Conservation (phyloP, 805 yeast genomes). For the Myxozyma nipponensis region DNA sequence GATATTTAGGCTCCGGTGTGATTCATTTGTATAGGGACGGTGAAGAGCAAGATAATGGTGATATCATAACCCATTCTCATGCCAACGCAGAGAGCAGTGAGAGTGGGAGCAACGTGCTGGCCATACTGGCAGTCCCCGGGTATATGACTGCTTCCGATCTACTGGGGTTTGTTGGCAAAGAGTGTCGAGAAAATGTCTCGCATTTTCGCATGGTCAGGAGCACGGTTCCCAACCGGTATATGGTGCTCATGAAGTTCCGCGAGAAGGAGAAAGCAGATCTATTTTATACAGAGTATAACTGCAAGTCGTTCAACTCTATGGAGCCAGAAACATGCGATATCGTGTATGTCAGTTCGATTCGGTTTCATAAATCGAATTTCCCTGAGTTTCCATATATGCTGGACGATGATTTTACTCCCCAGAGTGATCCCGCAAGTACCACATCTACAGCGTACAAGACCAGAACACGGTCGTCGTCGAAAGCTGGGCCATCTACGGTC, state of each 20-base stretch:
- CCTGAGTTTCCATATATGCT: slow-evolving; percentile 61
- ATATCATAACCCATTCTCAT: slow-evolving; percentile 9
- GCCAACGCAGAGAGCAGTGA: slow-evolving; percentile 27
- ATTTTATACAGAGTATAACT: slow-evolving; percentile 66
- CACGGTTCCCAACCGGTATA: slow-evolving; percentile 60
- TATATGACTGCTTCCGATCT: slow-evolving; percentile 83
- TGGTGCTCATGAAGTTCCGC: slow-evolving; percentile 74
- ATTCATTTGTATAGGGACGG: slow-evolving; percentile 60
- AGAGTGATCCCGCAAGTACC: slow-evolving; percentile 14
- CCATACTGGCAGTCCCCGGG: slow-evolving; percentile 81
- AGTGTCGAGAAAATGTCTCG: slow-evolving; percentile 50
- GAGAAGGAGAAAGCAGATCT: slow-evolving; percentile 52
- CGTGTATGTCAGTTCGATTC: slow-evolving; percentile 60
- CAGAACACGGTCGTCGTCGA: slow-evolving; percentile 16
- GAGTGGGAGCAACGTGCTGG: slow-evolving; percentile 49
- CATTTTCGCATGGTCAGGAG: slow-evolving; percentile 72
- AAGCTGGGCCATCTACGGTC: slow-evolving; percentile 20
- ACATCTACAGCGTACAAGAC: not conserved
- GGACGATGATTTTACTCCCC: slow-evolving; percentile 65
- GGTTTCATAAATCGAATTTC: slow-evolving; percentile 37
- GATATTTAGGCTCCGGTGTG: slow-evolving; percentile 68
- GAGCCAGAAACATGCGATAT: slow-evolving; percentile 85
- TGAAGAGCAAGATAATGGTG: slow-evolving; percentile 35
- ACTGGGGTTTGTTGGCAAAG: slow-evolving; percentile 72
- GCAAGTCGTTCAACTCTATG: slow-evolving; percentile 74